Evolutionary conservation across 495 filamentous ascomycete genomes (phyloP).

Genomic region (Amphirosellinia nigrospora): DNA sequence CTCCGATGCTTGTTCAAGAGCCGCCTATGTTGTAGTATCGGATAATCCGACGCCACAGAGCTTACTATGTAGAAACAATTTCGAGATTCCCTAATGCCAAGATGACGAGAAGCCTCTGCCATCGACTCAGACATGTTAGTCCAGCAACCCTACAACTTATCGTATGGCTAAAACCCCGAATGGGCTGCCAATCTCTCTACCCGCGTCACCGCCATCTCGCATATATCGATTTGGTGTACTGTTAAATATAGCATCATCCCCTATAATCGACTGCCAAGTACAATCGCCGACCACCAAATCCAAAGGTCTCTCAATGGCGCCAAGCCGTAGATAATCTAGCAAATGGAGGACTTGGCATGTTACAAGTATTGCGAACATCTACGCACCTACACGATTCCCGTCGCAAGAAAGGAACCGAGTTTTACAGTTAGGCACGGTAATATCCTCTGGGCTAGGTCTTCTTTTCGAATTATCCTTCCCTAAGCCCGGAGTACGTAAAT

Average conservation of each 20-base stretch:
- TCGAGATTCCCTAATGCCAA: conserved; percentile 2
- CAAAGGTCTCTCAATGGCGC: background rate
- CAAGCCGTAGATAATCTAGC: background rate
- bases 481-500: background rate
- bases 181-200: background rate
- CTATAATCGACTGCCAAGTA: conserved; percentile 13
- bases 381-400: background rate
- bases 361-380: background rate
- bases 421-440: too few species aligned
- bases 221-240: background rate
- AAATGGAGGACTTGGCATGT: conserved; percentile 16
- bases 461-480: background rate
- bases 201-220: background rate
- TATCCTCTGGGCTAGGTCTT: background rate
- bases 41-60: conserved; percentile 1
- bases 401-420: background rate
- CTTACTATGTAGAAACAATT: too few species aligned
- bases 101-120: background rate
- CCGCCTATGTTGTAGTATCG: background rate
- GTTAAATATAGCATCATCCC: background rate
- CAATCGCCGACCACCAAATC: background rate
- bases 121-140: background rate
- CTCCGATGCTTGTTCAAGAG: background rate
- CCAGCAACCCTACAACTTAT: conserved; percentile 5
- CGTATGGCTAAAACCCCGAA: background rate